phyloP scores from a whole-genome alignment of 2,329 filamentous ascomycete species.

The Colletotrichum somersetense region DNA sequence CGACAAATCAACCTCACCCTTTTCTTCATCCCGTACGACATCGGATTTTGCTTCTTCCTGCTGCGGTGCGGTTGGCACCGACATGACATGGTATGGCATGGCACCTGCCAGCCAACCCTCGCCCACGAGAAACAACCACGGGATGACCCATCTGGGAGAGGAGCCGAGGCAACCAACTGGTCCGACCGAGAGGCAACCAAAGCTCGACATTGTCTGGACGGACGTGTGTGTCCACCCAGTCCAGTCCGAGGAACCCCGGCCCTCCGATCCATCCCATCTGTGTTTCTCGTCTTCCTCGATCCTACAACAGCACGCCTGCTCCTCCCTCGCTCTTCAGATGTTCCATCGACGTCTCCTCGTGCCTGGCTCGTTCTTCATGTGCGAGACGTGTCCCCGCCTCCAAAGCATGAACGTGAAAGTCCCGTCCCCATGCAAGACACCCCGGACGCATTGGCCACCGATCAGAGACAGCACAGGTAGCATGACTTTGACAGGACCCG shows the following conservation, averaged over 20 bases:
- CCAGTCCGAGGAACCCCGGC: background rate
- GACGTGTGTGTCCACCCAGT: too few relatives aligned
- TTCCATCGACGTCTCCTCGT: slow-evolving; percentile 20
- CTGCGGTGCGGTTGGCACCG: background rate
- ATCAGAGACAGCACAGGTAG: slow-evolving; percentile 9
- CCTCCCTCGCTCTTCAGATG: slow-evolving; percentile 28
- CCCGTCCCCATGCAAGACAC: slow-evolving; percentile 36
- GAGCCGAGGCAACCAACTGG: slow-evolving; percentile 8
- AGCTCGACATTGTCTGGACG: background rate
- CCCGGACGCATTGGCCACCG: slow-evolving; percentile 30
- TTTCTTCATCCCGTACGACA: slow-evolving; percentile 14
- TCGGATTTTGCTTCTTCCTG: slow-evolving; percentile 18
- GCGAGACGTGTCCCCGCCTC: slow-evolving; percentile 32
- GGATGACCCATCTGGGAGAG: background rate
- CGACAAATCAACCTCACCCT: slow-evolving; percentile 22
- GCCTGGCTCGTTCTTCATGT: slow-evolving; percentile 26
- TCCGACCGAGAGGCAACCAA: background rate
- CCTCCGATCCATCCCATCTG: slow-evolving; percentile 33
- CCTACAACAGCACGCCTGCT: slow-evolving; percentile 8
- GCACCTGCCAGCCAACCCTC: background rate
- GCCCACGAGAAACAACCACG: background rate
- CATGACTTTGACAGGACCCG: slow-evolving; percentile 31
- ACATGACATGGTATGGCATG: background rate
- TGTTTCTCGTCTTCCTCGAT: slow-evolving; percentile 22
- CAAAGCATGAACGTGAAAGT: slow-evolving; percentile 34